Evolutionary conservation across 2,329 filamentous ascomycete species (phyloP).

Genomic region (Ophiocordyceps sinensis): DNA sequence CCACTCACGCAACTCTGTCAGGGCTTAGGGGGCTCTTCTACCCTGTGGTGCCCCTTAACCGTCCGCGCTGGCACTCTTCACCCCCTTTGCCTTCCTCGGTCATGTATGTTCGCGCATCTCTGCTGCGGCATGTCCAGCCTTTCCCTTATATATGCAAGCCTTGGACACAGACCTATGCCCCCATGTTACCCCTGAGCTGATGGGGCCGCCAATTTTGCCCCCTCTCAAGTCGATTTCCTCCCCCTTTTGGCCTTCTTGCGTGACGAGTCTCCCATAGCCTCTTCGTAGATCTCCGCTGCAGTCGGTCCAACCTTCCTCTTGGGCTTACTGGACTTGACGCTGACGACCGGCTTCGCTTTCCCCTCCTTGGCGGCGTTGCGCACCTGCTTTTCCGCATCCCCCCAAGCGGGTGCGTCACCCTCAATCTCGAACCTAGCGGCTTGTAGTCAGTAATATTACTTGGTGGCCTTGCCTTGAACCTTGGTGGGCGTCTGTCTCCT

Average conservation of each 20-base stretch:
- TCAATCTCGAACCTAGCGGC: conserved; percentile 47
- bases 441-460: background rate
- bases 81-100: no score
- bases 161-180: background rate
- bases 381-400: conserved; percentile 64
- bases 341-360: conserved; percentile 51
- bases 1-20: no score
- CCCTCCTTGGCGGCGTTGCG: conserved; percentile 38
- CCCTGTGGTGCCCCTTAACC: no score
- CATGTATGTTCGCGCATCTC: no score
- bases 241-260: conserved; percentile 40
- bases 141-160: no score
- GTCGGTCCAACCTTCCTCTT: conserved; percentile 59
- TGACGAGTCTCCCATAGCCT: conserved; percentile 40
- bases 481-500: conserved; percentile 4
- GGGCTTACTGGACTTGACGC: conserved; percentile 61
- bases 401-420: conserved; percentile 45
- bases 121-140: no score
- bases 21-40: no score
- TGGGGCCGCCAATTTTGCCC: background rate
- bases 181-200: background rate
- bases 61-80: no score
- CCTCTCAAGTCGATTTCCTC: conserved; percentile 16
- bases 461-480: background rate
- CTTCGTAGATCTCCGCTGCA: conserved; percentile 48